Percentiles rank a stretch among this genome's conserved stretches.
Evolutionary conservation across 768 basidiomycete species (phyloP).

Genomic region (Tricholoma saponaceum): DNA sequence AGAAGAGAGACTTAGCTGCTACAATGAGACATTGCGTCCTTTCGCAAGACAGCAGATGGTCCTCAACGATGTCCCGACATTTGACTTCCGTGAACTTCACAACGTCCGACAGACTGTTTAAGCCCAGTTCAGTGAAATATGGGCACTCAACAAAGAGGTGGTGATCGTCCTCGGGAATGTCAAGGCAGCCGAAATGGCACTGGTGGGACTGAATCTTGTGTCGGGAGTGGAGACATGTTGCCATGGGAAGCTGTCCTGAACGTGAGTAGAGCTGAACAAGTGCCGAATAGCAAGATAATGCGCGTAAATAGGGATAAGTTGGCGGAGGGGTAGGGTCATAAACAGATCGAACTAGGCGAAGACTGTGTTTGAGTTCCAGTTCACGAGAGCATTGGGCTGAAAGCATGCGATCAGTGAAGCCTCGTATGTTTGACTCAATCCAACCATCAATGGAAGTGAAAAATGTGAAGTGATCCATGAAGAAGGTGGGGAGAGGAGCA

Average conservation of each 20-base stretch:
- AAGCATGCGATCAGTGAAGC: not conserved
- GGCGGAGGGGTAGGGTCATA: constrained; percentile 7
- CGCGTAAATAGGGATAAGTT: constrained; percentile 12
- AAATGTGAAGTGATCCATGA: no score
- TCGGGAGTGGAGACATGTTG: not conserved
- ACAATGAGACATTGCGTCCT: no score
- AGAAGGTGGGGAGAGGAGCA: no score
- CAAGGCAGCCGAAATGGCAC: no score
- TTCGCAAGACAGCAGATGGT: no score
- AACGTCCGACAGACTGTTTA: not conserved
- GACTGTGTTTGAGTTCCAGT: not conserved
- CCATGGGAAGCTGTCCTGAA: constrained; percentile 19
- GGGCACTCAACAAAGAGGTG: no score
- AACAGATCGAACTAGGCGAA: not conserved
- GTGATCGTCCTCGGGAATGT: no score
- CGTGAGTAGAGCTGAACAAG: no score
- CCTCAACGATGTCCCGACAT: not conserved
- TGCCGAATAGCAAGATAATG: no score
- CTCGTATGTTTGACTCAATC: constrained; percentile 15
- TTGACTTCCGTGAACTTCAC: not conserved
- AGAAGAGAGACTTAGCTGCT: no score
- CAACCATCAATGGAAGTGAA: constrained; percentile 13
- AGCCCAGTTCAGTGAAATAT: not conserved
- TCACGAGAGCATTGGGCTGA: not conserved
- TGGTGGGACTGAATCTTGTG: not conserved